These are phyloP conservation scores for Suillus lakei DNA, from an alignment of 768 basidiomycete genomes.

Conservation along the genomic window DNA sequence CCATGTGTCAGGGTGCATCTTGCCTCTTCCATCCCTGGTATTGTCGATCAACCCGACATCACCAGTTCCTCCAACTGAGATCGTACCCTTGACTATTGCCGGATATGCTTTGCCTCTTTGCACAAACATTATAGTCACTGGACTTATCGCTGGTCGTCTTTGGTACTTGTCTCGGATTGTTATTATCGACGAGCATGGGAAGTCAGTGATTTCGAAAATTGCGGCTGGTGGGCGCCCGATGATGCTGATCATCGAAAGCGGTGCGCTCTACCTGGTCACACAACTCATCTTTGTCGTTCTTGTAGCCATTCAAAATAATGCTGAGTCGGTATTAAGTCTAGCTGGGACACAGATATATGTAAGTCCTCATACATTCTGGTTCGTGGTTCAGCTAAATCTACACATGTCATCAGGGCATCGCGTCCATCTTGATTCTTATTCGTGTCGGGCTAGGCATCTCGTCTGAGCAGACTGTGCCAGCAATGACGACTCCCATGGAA, in stretches of 20 bases:
- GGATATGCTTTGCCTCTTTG: slow-evolving; percentile 37
- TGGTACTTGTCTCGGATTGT: slow-evolving; percentile 25
- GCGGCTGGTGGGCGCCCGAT: slow-evolving; percentile 18
- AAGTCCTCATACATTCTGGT: slow-evolving; percentile 5
- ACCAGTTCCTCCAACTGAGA: slow-evolving; percentile 24
- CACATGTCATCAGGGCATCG: slow-evolving; percentile 15
- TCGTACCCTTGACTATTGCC: slow-evolving; percentile 35
- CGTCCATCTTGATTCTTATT: slow-evolving; percentile 23
- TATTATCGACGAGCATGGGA: slow-evolving; percentile 3
- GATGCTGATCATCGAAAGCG: slow-evolving; percentile 36
- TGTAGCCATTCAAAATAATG: slow-evolving; percentile 31
- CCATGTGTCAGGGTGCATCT: background rate
- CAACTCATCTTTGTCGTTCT: slow-evolving; percentile 38
- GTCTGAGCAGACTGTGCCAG: background rate
- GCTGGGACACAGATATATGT: slow-evolving; percentile 37
- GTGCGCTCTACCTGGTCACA: slow-evolving; percentile 32
- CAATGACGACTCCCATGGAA: background rate
- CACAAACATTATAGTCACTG: slow-evolving; percentile 40
- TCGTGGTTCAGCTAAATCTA: background rate
- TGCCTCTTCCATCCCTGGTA: background rate
- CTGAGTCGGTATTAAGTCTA: slow-evolving; percentile 29
- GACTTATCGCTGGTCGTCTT: slow-evolving; percentile 37
- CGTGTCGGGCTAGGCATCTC: slow-evolving; percentile 21
- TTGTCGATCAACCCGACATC: background rate
- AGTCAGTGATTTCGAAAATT: slow-evolving; percentile 1